Evolutionary conservation across 805 yeast genomes (phyloP).

Genomic region (Groenewaldozyma tartarivorans): DNA sequence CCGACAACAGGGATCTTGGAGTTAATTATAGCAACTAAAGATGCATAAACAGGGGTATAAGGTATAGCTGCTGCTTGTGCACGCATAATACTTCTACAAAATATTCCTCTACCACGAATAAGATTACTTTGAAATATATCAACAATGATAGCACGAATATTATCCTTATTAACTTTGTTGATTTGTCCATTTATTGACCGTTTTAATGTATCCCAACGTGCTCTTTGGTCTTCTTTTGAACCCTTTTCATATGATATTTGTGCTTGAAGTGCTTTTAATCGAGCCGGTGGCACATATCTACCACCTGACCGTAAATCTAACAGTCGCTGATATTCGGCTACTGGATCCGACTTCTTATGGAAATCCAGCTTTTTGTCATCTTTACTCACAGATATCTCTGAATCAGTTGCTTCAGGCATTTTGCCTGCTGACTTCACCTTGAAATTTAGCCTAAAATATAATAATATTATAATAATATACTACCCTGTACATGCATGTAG

Average conservation of each 20-base stretch:
- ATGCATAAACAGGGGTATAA: slow-evolving; percentile 43
- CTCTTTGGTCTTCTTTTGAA: slow-evolving; percentile 38
- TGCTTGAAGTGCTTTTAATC: slow-evolving; percentile 35
- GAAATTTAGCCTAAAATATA: slow-evolving; percentile 16
- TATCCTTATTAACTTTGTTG: slow-evolving; percentile 35
- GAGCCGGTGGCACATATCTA: slow-evolving; percentile 46
- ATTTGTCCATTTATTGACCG: slow-evolving; percentile 40
- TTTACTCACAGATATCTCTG: slow-evolving; percentile 11
- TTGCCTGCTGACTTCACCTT: slow-evolving; percentile 18
- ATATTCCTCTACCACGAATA: slow-evolving; percentile 48
- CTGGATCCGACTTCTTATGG: slow-evolving; percentile 16
- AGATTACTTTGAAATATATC: slow-evolving; percentile 51
- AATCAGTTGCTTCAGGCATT: slow-evolving; percentile 17
- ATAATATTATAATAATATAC: no score
- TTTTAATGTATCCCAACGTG: slow-evolving; percentile 48
- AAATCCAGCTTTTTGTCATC: slow-evolving; percentile 2
- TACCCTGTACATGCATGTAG: no score
- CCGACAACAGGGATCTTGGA: slow-evolving; percentile 66
- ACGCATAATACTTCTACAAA: slow-evolving; percentile 49
- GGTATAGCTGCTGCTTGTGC: slow-evolving; percentile 36
- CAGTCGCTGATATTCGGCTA: slow-evolving; percentile 31
- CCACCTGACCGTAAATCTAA: slow-evolving; percentile 36
- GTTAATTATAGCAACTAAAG: slow-evolving; percentile 51
- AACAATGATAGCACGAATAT: slow-evolving; percentile 39
- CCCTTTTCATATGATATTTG: slow-evolving; percentile 25